Conservation (phyloP, 257 asterid species). For the Datura wrightii region DNA sequence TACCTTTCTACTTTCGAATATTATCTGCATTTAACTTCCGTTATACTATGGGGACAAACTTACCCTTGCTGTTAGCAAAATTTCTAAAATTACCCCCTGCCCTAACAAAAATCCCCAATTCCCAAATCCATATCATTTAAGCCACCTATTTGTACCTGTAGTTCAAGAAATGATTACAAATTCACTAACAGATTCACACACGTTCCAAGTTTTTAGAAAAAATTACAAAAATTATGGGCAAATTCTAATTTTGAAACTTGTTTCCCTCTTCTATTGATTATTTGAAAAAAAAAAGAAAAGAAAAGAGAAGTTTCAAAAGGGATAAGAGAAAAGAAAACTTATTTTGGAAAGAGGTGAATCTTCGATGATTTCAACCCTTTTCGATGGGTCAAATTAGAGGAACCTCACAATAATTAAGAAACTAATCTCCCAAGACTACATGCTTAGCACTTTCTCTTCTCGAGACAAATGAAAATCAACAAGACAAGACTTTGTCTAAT, state of each 20-base stretch:
- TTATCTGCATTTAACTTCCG: not conserved
- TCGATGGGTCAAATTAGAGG: constrained; percentile 3
- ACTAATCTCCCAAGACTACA: constrained; percentile 20
- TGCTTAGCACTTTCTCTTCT: constrained; percentile 8
- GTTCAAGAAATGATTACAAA: not conserved
- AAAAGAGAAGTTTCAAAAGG: not conserved
- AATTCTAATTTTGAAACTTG: constrained; percentile 14
- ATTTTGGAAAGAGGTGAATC: constrained; percentile 5
- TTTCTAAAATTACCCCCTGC: not conserved
- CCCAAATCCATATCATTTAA: not conserved
- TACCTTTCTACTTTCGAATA: not conserved
- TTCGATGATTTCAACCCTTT: not conserved
- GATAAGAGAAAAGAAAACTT: not conserved
- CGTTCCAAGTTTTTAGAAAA: not conserved
- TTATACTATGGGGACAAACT: not conserved
- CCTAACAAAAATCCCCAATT: not conserved
- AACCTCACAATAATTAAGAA: constrained; percentile 11
- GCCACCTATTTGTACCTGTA: not conserved
- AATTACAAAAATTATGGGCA: not conserved
- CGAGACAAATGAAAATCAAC: not conserved
- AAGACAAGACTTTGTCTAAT: constrained; percentile 12
- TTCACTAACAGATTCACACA: not conserved
- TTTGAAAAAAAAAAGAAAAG: not conserved
- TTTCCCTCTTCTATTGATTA: not conserved
- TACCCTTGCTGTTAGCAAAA: not conserved